phyloP scores from a whole-genome alignment of 306 rosid species.

The Castanopsis chinensis region DNA sequence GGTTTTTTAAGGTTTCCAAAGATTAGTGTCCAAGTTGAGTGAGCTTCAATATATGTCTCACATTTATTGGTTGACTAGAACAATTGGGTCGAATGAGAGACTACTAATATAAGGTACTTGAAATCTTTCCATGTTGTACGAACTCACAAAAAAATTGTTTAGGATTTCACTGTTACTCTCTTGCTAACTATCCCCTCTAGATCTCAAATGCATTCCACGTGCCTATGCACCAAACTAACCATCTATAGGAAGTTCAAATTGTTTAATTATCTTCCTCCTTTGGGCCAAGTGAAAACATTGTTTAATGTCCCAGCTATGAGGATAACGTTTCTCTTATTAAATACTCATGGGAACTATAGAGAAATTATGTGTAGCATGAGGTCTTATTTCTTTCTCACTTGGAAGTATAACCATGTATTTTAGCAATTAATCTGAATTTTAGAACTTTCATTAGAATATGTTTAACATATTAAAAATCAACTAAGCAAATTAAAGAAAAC shows the following conservation, averaged over 20 bases:
- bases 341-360: no score
- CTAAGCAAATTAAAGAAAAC: no score
- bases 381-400: no score
- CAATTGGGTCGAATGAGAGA: background rate
- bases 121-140: background rate
- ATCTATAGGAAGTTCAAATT: constrained; percentile 4
- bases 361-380: no score
- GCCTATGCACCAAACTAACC: constrained; percentile 47
- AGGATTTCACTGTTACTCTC: constrained; percentile 16
- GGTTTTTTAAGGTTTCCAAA: constrained; percentile 7
- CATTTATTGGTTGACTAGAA: constrained; percentile 15
- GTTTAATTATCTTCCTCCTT: constrained; percentile 10
- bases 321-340: no score
- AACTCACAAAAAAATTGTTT: constrained; percentile 9
- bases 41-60: constrained; percentile 13
- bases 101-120: background rate
- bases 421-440: no score
- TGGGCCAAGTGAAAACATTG: no score
- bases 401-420: no score
- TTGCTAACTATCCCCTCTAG: background rate
- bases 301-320: no score
- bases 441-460: no score
- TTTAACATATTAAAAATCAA: no score
- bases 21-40: constrained; percentile 5
- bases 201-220: constrained; percentile 71